phyloP scores from a whole-genome alignment of 192 early-diverging fungal species.

The Coemansia sp. region DNA sequence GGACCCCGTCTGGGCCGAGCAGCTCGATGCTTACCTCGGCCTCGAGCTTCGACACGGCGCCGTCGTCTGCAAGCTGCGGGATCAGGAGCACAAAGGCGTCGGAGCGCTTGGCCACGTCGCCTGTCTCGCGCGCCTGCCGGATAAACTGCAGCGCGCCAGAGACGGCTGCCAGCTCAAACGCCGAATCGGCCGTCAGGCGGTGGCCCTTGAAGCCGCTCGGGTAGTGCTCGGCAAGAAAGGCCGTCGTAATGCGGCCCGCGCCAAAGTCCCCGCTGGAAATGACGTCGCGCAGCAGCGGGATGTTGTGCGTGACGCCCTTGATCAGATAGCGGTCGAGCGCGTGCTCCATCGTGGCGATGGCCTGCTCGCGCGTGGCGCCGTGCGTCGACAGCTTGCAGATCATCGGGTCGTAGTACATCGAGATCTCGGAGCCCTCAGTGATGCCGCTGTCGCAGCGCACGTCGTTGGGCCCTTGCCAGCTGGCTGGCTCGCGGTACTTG shows the following conservation, averaged over 20 bases:
- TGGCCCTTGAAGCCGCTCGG: conserved; percentile 83
- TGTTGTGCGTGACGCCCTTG: conserved; percentile 94
- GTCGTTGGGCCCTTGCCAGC: conserved; percentile 40
- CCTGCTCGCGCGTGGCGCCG: conserved; percentile 69
- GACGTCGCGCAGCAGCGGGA: conserved; percentile 87
- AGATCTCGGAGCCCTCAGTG: conserved; percentile 86
- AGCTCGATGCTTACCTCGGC: conserved; percentile 11
- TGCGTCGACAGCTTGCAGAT: conserved; percentile 93
- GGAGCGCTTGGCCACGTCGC: not conserved
- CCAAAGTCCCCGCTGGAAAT: conserved; percentile 68
- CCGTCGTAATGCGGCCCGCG: conserved; percentile 75
- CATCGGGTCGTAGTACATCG: conserved; percentile 95
- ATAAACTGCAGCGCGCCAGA: conserved; percentile 66
- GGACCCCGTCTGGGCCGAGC: not conserved
- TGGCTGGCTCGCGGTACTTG: conserved; percentile 77
- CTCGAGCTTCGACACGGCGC: conserved; percentile 34
- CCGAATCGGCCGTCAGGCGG: conserved; percentile 50
- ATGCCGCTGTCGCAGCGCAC: conserved; percentile 94
- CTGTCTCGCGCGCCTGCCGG: conserved; percentile 54
- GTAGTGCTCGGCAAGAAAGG: conserved; percentile 86
- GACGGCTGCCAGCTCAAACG: conserved; percentile 63
- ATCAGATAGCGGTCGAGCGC: conserved; percentile 91
- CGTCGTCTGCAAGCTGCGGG: conserved; percentile 55
- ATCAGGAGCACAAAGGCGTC: conserved; percentile 15
- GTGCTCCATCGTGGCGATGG: conserved; percentile 71